Evolutionary conservation across 1,284 basidiomycete genomes (phyloP), one percentile per base, ranked within the genome.

Genomic region (Puccinia hordei): DNA sequence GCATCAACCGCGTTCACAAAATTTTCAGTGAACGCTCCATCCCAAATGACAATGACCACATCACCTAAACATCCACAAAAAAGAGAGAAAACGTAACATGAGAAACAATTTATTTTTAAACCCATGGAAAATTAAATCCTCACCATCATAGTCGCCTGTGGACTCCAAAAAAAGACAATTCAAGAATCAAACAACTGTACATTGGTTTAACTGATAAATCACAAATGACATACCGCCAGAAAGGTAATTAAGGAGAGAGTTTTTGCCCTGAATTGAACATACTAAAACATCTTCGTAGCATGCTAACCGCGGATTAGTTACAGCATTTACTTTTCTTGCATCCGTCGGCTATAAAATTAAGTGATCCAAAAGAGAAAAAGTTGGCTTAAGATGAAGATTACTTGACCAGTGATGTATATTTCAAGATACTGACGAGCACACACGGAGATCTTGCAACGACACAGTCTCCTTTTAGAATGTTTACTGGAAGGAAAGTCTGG

Each of bases 141-240:
- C 35, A 80, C 77, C 77, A 72, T 80, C 77, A 53, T 80, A 80
- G 44, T 80, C 77, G 55, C 77, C 77, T 80, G 69, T 0, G 55
- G 15, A 9, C 10, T 49, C n/a, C 30, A 15, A 59, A 24, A 46
- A 63, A 17, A 27, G 22, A 24, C 5, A 71, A 46, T 3, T 33
- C 41, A 55, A 59, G 13, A 10, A 30, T n/a, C n/a, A n/a, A n/a
- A 41, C 38, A 41, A 12, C 38, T 41, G 38, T 41, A 41, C 4
- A 6, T 12, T 41, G 38, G 12, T 41, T 41, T 27, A 12, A 27
- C 24, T 38, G 33, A 59, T 30, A 2, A 57, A 27, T 22, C 19
- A 12, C 19, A 33, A 71, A 77, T 38, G 2, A 51, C 77, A 38
- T 35, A 63, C 77, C 77, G 17, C 77, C 77, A 24, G 77, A 80